Conservation (phyloP, 2,329 filamentous ascomycete genomes). For the Phaeosphaeriaceae sp. region DNA sequence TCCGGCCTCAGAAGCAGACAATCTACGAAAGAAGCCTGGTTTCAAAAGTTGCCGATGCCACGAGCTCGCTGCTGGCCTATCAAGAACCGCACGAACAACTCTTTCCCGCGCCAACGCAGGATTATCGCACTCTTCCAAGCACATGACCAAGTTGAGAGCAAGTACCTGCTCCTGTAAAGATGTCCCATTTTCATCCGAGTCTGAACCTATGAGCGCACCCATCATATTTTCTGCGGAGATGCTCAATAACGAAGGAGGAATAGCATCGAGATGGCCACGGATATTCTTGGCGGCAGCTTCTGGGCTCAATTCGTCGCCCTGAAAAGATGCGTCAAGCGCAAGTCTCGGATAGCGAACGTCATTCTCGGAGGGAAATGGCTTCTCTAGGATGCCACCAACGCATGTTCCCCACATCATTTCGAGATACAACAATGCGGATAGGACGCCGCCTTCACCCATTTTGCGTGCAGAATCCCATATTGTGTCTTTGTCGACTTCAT, state of each 20-base stretch:
- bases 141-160: conserved; percentile 30
- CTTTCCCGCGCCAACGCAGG: conserved; percentile 38
- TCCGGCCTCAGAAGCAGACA: conserved; percentile 40
- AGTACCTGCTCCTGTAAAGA: conserved; percentile 20
- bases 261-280: conserved; percentile 8
- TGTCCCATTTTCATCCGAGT: conserved; percentile 7
- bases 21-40: conserved; percentile 36
- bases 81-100: conserved; percentile 35
- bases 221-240: conserved; percentile 22
- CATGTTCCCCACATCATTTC: conserved; percentile 26
- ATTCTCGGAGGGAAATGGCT: conserved; percentile 29
- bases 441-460: conserved; percentile 42
- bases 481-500: conserved; percentile 1
- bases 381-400: conserved; percentile 25
- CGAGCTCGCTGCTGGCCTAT: conserved; percentile 48
- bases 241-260: conserved; percentile 29
- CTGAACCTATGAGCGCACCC: conserved; percentile 6
- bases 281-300: conserved; percentile 9
- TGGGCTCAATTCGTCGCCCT: conserved; percentile 12
- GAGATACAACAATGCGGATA: conserved; percentile 42
- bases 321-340: conserved; percentile 43
- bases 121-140: conserved; percentile 36
- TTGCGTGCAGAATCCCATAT: conserved; percentile 18
- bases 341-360: conserved; percentile 41
- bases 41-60: conserved; percentile 51